Evolutionary conservation across 2,329 filamentous ascomycete species (phyloP), one percentile per base, ranked within the genome.

Genomic region (Raffaelea ambrosiae): DNA sequence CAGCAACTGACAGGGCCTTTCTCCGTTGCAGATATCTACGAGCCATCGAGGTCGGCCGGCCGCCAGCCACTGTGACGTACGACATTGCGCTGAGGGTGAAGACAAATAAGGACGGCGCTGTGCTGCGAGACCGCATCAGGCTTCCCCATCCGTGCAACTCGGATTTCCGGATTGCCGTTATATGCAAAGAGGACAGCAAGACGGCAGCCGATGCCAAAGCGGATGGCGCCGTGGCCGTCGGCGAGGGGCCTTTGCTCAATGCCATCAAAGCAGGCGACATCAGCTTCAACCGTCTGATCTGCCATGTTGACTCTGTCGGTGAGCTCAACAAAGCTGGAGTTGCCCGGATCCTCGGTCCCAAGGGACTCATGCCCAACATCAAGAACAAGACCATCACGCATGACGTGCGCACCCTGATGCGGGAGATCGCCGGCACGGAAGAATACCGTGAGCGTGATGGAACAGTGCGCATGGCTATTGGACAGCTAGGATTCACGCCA

Each of bases 61-160:
- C 83, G 43, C 84, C 87, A 3, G 74, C 76, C 3, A 72, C 74
- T 11, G 73, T 82, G 56, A 97, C 96, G 66, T 98, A 98, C 71
- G 93, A 97, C 64, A 59, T 97, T 44, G 78, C 87, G 59, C 71
- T 98, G 58, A 89, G 85, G 60, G 71, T 98, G 53, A 84, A 84
- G 60, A 89, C 91, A 2, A 74, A 81, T 57, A 91, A 90, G 64
- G 90, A 89, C 66, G 89, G 90, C 1, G 84, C 90, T 18, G 81
- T 93, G 9, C 76, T 98, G 55, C 86, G 90, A 54, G 94, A 87
- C 69, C 86, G 88, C 62, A 76, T 98, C 61, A 83, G 85, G 39
- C 82, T 98, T 18, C 93, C 93, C 0, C 85, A 94, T 65, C 84
- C 90, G 4, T 87, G 97, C 55, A 86, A 88, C 64, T 94, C 87